These are phyloP conservation scores for Hordeum marinum DNA, from an alignment of 176 grass and related monocot species.

Conservation along the genomic window DNA sequence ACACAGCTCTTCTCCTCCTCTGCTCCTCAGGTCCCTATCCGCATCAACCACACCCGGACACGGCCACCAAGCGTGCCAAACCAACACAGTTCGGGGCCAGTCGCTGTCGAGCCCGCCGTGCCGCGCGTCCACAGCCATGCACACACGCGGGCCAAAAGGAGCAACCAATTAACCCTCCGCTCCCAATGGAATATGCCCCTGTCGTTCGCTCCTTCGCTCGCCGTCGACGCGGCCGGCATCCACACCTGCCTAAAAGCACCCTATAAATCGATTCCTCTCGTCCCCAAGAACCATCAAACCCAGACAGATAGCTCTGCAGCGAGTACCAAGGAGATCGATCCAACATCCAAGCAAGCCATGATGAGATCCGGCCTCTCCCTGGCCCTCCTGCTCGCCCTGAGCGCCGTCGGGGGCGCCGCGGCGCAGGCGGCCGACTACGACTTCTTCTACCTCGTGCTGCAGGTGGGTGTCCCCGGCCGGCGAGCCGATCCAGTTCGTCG, in stretches of 20 bases:
- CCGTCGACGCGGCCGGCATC: background rate
- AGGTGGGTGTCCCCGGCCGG: constrained; percentile 7
- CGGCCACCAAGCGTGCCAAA: too few species aligned
- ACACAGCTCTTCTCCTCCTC: background rate
- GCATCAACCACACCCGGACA: background rate
- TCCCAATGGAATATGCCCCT: background rate
- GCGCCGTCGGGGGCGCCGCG: constrained; percentile 1
- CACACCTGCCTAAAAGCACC: background rate
- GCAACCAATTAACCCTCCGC: background rate
- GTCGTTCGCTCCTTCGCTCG: background rate
- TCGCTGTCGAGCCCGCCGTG: background rate
- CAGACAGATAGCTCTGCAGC: too few species aligned
- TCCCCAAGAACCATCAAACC: background rate
- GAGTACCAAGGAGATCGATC: background rate
- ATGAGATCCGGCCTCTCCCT: constrained; percentile 20
- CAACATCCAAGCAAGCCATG: constrained; percentile 2
- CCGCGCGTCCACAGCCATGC: background rate
- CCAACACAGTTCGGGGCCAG: background rate
- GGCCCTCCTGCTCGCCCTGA: constrained; percentile 23
- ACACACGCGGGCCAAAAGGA: background rate
- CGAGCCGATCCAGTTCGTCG: background rate
- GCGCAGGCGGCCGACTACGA: constrained; percentile 54
- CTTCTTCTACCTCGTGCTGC: constrained; percentile 84
- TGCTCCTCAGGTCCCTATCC: background rate
- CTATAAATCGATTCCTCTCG: background rate